Base-by-base conservation (phyloP, 805 yeast genomes). In the Komagataella phaffii region DNA sequence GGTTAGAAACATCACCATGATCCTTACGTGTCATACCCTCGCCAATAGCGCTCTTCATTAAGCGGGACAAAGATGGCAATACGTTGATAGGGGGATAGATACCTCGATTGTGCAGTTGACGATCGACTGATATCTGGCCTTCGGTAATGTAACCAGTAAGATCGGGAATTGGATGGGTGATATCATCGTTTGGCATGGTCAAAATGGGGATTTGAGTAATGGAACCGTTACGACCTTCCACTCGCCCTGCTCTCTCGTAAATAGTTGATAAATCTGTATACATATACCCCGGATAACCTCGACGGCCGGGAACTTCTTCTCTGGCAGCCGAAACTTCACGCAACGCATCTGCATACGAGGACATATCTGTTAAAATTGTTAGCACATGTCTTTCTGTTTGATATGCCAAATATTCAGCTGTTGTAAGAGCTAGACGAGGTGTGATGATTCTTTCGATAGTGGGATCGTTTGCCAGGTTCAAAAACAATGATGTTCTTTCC, bases 281-380 rank as follows among this genome's bases (percentile, higher is more conserved):
- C 99, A 93, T 93, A 72, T 93, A 93, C 86, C 99, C 99, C 58
- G 99, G 99, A 72, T 93, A 93, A 78, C 99, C 99, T 83, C 99
- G 89, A 81, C 99, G 89, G 79, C 99, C 99, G 67, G 99, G 99
- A 48, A 93, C 99, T 75, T 95, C 99, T 74, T 93, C 99, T 79
- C 99, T 89, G 49, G 99, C 99, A 55, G 99, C 99, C 57, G 97
- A 89, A 50, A 93, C 99, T 76, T 93, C 99, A 83, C 99, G 90
- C 66, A 93, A 76, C 45, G 99, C 99, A 70, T 93, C 99, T 45
- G 99, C 99, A 68, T 93, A 93, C n/a, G 99, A 93, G 24, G 97
- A 88, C 99, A 93, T 93, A 75, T 93, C 99, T 50, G 99, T 95
- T 67, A 93, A 80, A 64, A 93, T 91, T 51, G 98, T 93, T 73